Base-by-base conservation (phyloP, 2,329 filamentous ascomycete genomes). In the Trichoderma koningiopsis region DNA sequence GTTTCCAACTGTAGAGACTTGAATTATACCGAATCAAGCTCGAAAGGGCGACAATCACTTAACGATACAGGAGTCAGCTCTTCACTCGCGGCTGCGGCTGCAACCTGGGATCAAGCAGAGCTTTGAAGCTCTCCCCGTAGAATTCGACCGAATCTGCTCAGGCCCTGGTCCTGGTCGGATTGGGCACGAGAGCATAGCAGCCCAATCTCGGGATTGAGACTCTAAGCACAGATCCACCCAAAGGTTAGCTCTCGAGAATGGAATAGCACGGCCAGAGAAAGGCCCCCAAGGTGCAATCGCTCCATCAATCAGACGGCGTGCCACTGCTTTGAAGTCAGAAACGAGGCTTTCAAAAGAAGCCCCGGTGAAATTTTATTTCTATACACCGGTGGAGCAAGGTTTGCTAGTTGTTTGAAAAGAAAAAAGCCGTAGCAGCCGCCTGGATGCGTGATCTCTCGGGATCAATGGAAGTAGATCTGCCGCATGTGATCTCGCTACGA, bases 131-230 rank as follows among this genome's bases (percentile, higher is more conserved):
- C 43, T 31, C 40, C 29, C 22, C 33, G 19, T 58, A n/a, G 29
- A 66, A 49, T 49, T 24, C 63, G 43, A 53, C 67, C 58, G 58
- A 55, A 37, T 29, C 27, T 68, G 29, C 57, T 64, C 52, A n/a
- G 29, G 22, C 58, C 67, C 67, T 53, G 19, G 66, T 68, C 66
- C 66, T 52, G n/a, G 67, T 69, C 53, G 19, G 8, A 37, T 69
- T 69, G 67, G 67, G 67, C 67, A 63, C 47, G 40, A 63, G 57
- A 63, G 57, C 24, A 62, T 53, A 37, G 67, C 58, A 69, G 67
- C 67, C 67, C 67, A 69, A 69, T 53, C 40, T 58, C 24, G 31
- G 13, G 24, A 24, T 35, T 56, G 33, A 56, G 58, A 49, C 27
- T 63, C n/a, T 4, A 49, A 49, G 2, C 40, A 29, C 29, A 13